These are phyloP conservation scores for Nelumbo lutea DNA, from an alignment of 164 flowering plant species.

Conservation along the genomic window DNA sequence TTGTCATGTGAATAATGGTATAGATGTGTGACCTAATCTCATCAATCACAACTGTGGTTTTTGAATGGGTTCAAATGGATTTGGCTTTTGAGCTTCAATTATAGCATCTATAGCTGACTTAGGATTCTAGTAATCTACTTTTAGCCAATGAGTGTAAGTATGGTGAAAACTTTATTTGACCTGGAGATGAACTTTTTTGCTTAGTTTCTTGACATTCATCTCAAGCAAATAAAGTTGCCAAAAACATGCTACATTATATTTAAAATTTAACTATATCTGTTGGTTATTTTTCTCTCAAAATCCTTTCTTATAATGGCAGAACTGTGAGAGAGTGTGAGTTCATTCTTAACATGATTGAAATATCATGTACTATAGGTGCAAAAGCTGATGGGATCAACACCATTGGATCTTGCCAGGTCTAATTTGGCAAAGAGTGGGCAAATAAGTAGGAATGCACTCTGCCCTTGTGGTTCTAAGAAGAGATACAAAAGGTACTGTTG, in stretches of 20 bases:
- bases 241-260: neutral
- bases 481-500: slow-evolving; percentile 71
- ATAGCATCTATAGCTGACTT: neutral
- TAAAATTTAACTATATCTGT: neutral
- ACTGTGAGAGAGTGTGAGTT: no score
- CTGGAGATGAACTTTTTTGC: neutral
- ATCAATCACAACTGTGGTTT: no score
- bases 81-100: neutral
- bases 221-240: neutral
- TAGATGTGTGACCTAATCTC: no score
- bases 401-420: slow-evolving; percentile 80
- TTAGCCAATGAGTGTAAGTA: neutral
- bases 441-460: slow-evolving; percentile 79
- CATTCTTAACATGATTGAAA: neutral
- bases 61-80: neutral
- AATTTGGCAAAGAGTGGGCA: slow-evolving; percentile 92
- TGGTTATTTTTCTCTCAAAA: neutral
- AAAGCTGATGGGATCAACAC: slow-evolving; percentile 84
- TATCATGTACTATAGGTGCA: slow-evolving; percentile 51
- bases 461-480: slow-evolving; percentile 96
- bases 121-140: neutral
- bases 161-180: neutral
- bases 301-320: neutral
- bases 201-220: neutral
- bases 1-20: no score